Percentiles rank a stretch among this genome's conserved stretches.
These are phyloP conservation scores for Coffea canephora DNA, from an alignment of 257 asterid genomes.

Conservation along the genomic window DNA sequence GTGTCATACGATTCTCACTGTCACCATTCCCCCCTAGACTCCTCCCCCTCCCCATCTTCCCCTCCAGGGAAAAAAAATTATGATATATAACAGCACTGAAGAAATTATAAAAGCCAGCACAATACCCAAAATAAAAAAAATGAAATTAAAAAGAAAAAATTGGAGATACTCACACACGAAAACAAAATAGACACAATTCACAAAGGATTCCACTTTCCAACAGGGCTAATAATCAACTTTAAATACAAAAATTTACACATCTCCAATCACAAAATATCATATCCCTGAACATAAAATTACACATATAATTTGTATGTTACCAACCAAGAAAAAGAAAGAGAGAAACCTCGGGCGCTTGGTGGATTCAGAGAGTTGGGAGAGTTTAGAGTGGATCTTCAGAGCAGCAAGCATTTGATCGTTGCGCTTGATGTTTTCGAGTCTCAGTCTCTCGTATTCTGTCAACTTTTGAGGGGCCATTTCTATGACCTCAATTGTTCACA, in stretches of 20 bases:
- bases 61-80: too few species aligned
- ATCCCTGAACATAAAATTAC: not conserved
- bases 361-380: constrained; percentile 50
- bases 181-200: not conserved
- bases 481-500: too few species aligned
- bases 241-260: not conserved
- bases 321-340: too few species aligned
- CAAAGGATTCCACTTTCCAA: not conserved
- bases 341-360: constrained; percentile 51
- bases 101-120: not conserved
- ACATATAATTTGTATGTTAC: too few species aligned
- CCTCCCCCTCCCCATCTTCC: too few species aligned
- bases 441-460: constrained; percentile 74
- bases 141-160: too few species aligned
- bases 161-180: not conserved
- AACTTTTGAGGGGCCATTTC: constrained; percentile 42
- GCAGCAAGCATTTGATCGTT: constrained; percentile 79
- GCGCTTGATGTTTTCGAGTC: constrained; percentile 81
- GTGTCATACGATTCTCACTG: too few species aligned
- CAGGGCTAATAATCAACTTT: too few species aligned
- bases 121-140: not conserved
- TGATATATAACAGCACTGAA: not conserved
- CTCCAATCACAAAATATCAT: not conserved
- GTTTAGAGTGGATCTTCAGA: constrained; percentile 62
- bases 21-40: too few species aligned